Conservation (phyloP, 352 stramenopile species). For the Phytophthora sansomeana region DNA sequence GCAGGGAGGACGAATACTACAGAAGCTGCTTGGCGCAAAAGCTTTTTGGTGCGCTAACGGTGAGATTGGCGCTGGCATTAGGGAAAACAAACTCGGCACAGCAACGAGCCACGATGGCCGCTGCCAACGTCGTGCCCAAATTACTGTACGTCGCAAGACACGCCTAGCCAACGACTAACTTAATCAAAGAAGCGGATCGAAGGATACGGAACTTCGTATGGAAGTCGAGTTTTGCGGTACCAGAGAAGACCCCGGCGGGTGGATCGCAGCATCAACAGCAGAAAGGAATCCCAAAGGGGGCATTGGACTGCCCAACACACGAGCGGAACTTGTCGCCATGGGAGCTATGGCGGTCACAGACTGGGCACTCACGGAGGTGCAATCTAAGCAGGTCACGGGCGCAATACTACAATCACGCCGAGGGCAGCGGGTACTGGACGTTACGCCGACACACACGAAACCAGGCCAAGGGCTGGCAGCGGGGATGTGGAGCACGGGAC, state of each 20-base stretch:
- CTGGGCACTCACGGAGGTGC: too few relatives aligned
- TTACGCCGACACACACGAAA: too few relatives aligned
- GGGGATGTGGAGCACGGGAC: too few relatives aligned
- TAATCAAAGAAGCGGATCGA: not conserved
- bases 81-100: slow-evolving; percentile 5
- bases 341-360: not conserved
- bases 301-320: not conserved
- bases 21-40: not conserved
- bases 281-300: not conserved
- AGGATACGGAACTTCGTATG: slow-evolving; percentile 10
- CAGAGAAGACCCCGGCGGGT: not conserved
- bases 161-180: not conserved
- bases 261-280: slow-evolving; percentile 1
- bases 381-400: too few relatives aligned
- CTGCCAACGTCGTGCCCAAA: slow-evolving; percentile 1
- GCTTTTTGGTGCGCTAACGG: not conserved
- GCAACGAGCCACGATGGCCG: slow-evolving; percentile 1
- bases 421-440: too few relatives aligned
- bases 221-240: not conserved
- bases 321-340: not conserved
- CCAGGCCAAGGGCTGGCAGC: too few relatives aligned
- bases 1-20: not conserved
- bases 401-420: too few relatives aligned
- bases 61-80: not conserved
- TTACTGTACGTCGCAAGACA: slow-evolving; percentile 10